phyloP scores from a whole-genome alignment of 352 stramenopile species.

The Globisporangium paddicum region DNA sequence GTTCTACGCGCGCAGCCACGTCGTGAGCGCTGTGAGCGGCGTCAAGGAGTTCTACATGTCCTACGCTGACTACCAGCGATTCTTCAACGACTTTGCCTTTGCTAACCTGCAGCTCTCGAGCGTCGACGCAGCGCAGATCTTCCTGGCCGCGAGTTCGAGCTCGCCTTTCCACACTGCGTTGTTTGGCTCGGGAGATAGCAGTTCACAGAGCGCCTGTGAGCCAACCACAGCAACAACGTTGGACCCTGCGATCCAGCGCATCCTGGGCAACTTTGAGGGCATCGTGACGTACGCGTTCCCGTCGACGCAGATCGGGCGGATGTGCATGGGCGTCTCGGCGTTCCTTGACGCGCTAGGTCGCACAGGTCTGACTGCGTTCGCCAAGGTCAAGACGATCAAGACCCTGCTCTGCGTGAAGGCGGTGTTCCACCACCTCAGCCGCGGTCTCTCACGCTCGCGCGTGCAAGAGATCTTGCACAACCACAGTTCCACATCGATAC shows the following conservation, averaged over 20 bases:
- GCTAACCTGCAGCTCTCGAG: conserved; percentile 66
- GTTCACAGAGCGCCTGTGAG: conserved; percentile 2
- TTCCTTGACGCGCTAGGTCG: conserved; percentile 64
- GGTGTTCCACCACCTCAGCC: conserved; percentile 71
- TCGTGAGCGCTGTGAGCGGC: conserved; percentile 26
- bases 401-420: conserved; percentile 68
- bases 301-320: conserved; percentile 41
- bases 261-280: conserved; percentile 41
- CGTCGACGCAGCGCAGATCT: conserved; percentile 64
- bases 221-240: neutral
- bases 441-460: conserved; percentile 51
- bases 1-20: conserved; percentile 67
- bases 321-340: conserved; percentile 67
- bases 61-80: conserved; percentile 64
- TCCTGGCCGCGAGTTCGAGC: conserved; percentile 59
- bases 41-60: conserved; percentile 69
- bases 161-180: conserved; percentile 36
- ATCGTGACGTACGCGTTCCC: conserved; percentile 42
- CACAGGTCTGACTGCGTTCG: conserved; percentile 45
- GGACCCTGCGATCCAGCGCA: conserved; percentile 29
- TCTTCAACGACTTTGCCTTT: conserved; percentile 73
- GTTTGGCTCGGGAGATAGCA: conserved; percentile 8
- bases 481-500: conserved; percentile 56
- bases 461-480: conserved; percentile 67
- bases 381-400: conserved; percentile 36